These are phyloP conservation scores for Bodo saltans DNA, from an alignment of 78 protist genomes.

Conservation along the genomic window DNA sequence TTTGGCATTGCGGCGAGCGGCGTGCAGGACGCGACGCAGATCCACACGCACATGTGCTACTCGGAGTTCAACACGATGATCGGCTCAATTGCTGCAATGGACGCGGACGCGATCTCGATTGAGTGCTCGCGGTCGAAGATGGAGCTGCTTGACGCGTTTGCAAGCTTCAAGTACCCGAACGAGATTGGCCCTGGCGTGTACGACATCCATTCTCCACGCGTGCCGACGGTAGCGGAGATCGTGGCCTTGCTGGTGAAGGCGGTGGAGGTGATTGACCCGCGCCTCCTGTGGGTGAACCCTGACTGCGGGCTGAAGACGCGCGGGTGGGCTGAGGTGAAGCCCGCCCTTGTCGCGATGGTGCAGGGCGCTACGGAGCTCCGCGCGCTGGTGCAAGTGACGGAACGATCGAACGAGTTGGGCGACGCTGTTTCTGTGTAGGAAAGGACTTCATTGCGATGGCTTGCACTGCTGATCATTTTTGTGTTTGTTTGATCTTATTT, in stretches of 20 bases:
- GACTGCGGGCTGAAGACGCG: slow-evolving; percentile 76
- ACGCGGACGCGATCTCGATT: slow-evolving; percentile 68
- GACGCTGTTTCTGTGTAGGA: too few species aligned
- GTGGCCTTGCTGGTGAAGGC: slow-evolving; percentile 38
- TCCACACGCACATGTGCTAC: slow-evolving; percentile 79
- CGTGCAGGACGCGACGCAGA: slow-evolving; percentile 55
- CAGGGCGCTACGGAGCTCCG: background rate
- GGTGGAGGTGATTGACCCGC: slow-evolving; percentile 14
- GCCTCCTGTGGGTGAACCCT: slow-evolving; percentile 60
- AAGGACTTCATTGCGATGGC: too few species aligned
- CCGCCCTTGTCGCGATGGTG: slow-evolving; percentile 52
- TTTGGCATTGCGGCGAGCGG: slow-evolving; percentile 51
- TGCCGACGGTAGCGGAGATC: slow-evolving; percentile 61
- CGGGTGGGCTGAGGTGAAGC: slow-evolving; percentile 13
- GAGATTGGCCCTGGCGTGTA: slow-evolving; percentile 78
- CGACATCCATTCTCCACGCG: slow-evolving; percentile 72
- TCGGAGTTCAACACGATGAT: slow-evolving; percentile 68
- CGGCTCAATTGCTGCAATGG: slow-evolving; percentile 50
- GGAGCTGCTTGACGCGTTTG: slow-evolving; percentile 56
- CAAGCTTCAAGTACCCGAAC: slow-evolving; percentile 31
- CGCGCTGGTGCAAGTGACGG: too few species aligned
- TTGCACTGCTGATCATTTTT: too few species aligned
- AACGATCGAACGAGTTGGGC: too few species aligned
- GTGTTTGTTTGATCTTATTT: too few species aligned
- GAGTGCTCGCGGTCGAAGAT: slow-evolving; percentile 52